Conservation (phyloP, 2,329 filamentous ascomycete species). For the Hymenoscyphus fraxineus region DNA sequence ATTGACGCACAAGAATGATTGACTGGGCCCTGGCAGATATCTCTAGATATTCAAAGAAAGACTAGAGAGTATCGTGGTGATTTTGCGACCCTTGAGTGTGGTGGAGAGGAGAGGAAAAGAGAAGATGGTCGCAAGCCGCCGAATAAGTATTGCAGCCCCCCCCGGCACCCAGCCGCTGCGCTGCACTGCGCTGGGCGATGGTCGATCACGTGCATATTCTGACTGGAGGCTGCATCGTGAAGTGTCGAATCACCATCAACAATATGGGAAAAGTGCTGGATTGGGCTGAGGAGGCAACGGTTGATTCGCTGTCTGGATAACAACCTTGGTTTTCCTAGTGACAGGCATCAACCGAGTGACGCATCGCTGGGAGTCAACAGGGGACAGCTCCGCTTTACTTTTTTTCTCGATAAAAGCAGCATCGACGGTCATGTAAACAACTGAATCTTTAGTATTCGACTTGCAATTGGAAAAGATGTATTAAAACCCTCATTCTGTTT, state of each 20-base stretch:
- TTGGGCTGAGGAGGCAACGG: neutral
- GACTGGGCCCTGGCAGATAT: conserved; percentile 38
- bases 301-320: neutral
- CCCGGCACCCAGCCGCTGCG: neutral
- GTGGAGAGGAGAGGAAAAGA: conserved; percentile 29
- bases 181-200: neutral
- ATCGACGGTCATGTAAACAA: neutral
- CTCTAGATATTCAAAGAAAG: conserved; percentile 36
- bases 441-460: no score
- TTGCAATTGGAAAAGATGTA: no score
- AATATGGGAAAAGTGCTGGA: neutral
- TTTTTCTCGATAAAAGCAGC: neutral
- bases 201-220: neutral
- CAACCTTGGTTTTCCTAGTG: neutral
- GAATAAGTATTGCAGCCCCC: neutral
- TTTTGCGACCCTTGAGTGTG: conserved; percentile 37
- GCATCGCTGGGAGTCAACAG: neutral
- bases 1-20: conserved; percentile 38
- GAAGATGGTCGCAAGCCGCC: conserved; percentile 6
- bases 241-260: neutral
- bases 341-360: neutral
- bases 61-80: conserved; percentile 34
- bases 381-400: neutral
- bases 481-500: no score
- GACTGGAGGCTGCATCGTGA: neutral